Evolutionary conservation across 2,329 filamentous ascomycete species (phyloP).

Genomic region (Monilinia fructigena): DNA sequence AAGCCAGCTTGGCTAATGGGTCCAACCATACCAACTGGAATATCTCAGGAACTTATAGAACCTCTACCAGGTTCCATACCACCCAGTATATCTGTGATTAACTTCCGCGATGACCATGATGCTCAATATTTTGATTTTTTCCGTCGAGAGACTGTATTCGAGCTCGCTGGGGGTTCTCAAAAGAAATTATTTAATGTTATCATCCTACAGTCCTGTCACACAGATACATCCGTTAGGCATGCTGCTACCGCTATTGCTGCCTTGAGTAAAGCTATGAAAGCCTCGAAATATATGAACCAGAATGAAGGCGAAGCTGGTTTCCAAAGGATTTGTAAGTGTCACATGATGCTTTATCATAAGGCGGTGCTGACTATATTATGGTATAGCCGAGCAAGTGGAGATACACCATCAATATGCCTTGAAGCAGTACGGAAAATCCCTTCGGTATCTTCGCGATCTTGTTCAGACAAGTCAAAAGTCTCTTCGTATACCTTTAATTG

Average conservation of each 20-base stretch:
- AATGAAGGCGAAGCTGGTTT: conserved; percentile 13
- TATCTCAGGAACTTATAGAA: conserved; percentile 5
- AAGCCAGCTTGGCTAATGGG: conserved; percentile 23
- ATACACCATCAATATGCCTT: conserved; percentile 30
- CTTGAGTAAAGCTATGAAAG: conserved; percentile 27
- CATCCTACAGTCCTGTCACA: conserved; percentile 28
- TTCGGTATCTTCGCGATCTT: conserved; percentile 26
- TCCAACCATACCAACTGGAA: conserved; percentile 22
- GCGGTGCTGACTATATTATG: conserved; percentile 9
- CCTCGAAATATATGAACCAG: not conserved
- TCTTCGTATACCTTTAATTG: conserved; percentile 30
- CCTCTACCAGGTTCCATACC: not conserved
- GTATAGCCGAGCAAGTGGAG: conserved; percentile 7
- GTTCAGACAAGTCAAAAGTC: conserved; percentile 24
- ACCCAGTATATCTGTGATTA: conserved; percentile 7
- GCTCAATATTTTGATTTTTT: conserved; percentile 32
- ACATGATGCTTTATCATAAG: not conserved
- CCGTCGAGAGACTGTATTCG: conserved; percentile 26
- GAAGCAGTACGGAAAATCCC: conserved; percentile 29
- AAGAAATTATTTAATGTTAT: conserved; percentile 28
- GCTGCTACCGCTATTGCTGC: conserved; percentile 29
- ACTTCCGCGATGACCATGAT: conserved; percentile 28
- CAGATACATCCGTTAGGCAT: conserved; percentile 27
- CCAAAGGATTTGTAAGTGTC: conserved; percentile 13
- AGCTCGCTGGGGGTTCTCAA: conserved; percentile 28